Conservation (phyloP, 177 flowering plant species). For the Vitis hybrid region DNA sequence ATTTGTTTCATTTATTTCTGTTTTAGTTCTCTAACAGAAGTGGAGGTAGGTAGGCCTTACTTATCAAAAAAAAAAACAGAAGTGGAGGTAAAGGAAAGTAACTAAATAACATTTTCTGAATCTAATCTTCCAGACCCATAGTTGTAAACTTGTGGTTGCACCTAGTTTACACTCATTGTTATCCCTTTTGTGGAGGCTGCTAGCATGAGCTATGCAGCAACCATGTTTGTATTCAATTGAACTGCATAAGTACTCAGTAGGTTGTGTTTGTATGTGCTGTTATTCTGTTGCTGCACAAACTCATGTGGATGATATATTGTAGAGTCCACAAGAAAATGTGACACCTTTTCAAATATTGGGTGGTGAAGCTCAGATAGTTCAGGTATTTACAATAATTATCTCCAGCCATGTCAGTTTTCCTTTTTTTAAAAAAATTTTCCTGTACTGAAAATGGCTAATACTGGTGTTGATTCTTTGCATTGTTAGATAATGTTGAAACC, state of each 20-base stretch:
- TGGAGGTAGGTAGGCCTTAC: neutral
- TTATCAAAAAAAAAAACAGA: neutral
- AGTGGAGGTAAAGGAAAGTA: neutral
- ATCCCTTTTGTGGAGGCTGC: neutral
- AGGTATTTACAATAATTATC: slow-evolving; percentile 45
- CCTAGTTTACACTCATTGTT: slow-evolving; percentile 1
- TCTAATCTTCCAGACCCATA: neutral
- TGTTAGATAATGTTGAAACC: slow-evolving; percentile 94
- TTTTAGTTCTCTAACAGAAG: neutral
- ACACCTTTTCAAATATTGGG: slow-evolving; percentile 93
- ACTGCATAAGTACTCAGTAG: neutral
- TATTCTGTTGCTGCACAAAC: neutral
- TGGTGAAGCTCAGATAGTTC: slow-evolving; percentile 98
- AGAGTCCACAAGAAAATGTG: slow-evolving; percentile 89
- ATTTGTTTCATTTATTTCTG: neutral
- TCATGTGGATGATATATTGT: slow-evolving; percentile 18
- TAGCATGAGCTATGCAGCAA: neutral
- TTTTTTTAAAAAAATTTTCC: neutral
- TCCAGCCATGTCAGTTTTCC: neutral
- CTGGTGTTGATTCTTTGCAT: slow-evolving; percentile 10
- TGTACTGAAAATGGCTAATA: neutral
- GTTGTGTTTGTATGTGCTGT: neutral
- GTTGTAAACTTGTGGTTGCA: neutral
- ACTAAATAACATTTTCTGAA: neutral
- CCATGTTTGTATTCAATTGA: neutral